Percentiles rank a stretch among this genome's conserved stretches.
Evolutionary conservation across 306 rosid species (phyloP).

Genomic region (Cucumis melo): DNA sequence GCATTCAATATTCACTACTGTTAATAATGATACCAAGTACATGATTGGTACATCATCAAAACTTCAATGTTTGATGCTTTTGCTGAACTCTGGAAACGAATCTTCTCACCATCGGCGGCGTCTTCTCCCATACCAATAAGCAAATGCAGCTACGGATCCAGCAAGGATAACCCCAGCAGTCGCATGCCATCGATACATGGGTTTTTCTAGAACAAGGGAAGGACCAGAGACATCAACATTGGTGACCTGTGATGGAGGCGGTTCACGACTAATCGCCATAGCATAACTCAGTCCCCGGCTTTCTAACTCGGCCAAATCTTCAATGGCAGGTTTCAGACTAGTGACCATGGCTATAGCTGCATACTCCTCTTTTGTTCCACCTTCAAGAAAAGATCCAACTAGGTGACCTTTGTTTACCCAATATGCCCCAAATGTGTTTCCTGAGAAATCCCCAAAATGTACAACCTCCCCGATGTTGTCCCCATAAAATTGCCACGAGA

Average conservation of each 20-base stretch:
- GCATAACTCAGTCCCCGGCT: conserved; percentile 77
- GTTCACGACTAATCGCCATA: conserved; percentile 35
- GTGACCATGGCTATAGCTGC: conserved; percentile 64
- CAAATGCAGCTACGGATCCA: conserved; percentile 71
- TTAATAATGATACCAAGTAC: conserved; percentile 24
- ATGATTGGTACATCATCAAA: not conserved
- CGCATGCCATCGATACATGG: conserved; percentile 70
- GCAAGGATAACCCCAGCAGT: conserved; percentile 75
- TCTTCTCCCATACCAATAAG: conserved; percentile 74
- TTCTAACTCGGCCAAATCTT: conserved; percentile 62
- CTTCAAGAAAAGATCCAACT: conserved; percentile 72
- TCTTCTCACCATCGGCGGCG: conserved; percentile 72
- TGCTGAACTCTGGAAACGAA: not conserved
- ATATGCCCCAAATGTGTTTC: conserved; percentile 74
- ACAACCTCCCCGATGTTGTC: conserved; percentile 72
- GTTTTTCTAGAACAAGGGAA: conserved; percentile 47
- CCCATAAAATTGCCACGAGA: conserved; percentile 97
- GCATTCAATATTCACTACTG: conserved; percentile 16
- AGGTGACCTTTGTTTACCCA: conserved; percentile 77
- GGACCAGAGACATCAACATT: conserved; percentile 12
- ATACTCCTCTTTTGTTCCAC: conserved; percentile 67
- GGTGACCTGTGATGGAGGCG: conserved; percentile 15
- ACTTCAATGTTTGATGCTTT: not conserved
- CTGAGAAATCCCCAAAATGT: conserved; percentile 72
- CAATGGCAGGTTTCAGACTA: conserved; percentile 52